Conservation (phyloP, 805 yeast species). For the Starmerella gropengiesseri region DNA sequence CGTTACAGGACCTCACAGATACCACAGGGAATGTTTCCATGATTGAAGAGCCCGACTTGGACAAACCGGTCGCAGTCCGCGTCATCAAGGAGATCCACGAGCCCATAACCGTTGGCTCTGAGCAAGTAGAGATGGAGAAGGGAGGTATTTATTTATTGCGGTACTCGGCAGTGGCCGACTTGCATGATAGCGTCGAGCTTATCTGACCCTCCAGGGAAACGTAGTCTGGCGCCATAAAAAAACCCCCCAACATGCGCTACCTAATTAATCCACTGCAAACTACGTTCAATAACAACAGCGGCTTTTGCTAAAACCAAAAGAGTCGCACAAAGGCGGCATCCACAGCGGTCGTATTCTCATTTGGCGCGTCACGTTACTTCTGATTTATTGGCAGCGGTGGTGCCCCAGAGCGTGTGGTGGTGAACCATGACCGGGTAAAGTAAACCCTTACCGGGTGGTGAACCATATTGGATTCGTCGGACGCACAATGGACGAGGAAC, state of each 20-base stretch:
- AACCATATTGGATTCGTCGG: too few species aligned
- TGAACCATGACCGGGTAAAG: too few species aligned
- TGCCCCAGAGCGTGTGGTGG: too few species aligned
- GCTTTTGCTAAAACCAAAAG: too few species aligned
- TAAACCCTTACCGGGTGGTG: too few species aligned
- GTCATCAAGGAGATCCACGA: constrained; percentile 35
- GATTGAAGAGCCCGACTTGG: constrained; percentile 69
- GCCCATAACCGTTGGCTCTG: constrained; percentile 35
- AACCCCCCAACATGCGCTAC: too few species aligned
- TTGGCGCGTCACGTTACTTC: constrained; percentile 2
- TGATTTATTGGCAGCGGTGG: too few species aligned
- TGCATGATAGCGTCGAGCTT: constrained; percentile 18
- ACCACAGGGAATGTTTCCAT: constrained; percentile 45
- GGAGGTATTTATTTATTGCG: constrained; percentile 70
- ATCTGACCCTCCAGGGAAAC: constrained; percentile 7
- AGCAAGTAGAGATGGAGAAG: constrained; percentile 42
- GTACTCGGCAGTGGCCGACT: constrained; percentile 40
- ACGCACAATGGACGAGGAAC: constrained; percentile 7
- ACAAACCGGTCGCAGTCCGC: constrained; percentile 65
- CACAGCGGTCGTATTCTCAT: too few species aligned
- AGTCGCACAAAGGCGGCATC: too few species aligned
- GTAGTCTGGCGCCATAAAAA: too few species aligned
- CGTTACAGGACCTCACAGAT: constrained; percentile 66
- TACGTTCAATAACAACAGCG: not conserved
- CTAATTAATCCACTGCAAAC: not conserved